Percentiles rank a stretch among this genome's conserved stretches.
Evolutionary conservation across 2,329 filamentous ascomycete species (phyloP).

Genomic region (Talaromyces sp.): DNA sequence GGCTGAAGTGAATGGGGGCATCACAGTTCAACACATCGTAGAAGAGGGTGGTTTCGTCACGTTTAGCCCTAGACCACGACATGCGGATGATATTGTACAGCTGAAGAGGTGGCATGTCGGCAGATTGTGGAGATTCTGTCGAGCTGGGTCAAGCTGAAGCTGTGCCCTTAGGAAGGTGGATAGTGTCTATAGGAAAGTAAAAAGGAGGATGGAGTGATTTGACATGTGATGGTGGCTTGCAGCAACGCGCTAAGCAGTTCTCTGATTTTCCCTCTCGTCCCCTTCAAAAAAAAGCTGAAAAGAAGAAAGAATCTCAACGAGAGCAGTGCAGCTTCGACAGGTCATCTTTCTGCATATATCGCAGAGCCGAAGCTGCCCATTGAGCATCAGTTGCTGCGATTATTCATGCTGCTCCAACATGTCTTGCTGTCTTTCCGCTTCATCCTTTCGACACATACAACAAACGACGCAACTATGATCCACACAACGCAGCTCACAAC

Average conservation of each 20-base stretch:
- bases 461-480: not conserved
- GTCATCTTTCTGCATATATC: not conserved
- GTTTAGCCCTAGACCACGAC: not conserved
- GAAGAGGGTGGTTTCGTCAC: not conserved
- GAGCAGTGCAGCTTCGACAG: not conserved
- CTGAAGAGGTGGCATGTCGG: not conserved
- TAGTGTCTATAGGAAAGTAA: not conserved
- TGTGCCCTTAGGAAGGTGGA: not conserved
- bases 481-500: not conserved
- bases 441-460: not conserved
- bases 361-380: not conserved
- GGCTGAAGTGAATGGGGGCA: not conserved
- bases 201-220: not conserved
- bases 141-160: not conserved
- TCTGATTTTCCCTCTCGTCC: too few species aligned
- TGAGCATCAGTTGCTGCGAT: not conserved
- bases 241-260: not conserved
- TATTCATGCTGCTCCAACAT: not conserved
- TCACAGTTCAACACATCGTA: not conserved
- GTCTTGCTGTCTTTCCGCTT: not conserved
- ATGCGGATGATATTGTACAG: not conserved
- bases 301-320: too few species aligned
- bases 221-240: slow-evolving; percentile 6
- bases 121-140: not conserved
- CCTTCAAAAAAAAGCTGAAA: too few species aligned